Conservation (phyloP, 2,329 filamentous ascomycete species). For the Aspergillus alliaceus region DNA sequence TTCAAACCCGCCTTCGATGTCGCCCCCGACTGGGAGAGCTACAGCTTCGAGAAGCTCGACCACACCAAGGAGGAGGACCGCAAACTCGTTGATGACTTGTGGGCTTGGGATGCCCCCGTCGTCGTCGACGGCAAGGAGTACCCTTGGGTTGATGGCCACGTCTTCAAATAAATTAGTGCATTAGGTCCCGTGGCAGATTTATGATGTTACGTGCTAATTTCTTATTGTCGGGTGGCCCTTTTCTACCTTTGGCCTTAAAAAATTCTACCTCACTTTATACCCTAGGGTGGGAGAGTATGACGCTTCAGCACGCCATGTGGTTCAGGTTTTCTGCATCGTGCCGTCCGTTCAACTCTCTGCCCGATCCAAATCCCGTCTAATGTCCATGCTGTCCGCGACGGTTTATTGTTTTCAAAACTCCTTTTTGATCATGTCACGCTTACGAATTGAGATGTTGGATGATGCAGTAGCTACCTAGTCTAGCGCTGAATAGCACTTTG, state of each 20-base stretch:
- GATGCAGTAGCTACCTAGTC: constrained; percentile 16
- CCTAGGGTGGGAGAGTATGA: not conserved
- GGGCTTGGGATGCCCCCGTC: constrained; percentile 88
- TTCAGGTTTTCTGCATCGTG: not conserved
- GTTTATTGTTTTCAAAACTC: constrained; percentile 18
- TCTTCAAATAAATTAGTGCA: constrained; percentile 82
- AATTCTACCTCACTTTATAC: not conserved
- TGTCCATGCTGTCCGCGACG: constrained; percentile 17
- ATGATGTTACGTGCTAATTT: constrained; percentile 20
- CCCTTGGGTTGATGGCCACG: constrained; percentile 87
- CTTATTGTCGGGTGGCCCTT: constrained; percentile 10
- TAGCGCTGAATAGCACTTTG: constrained; percentile 8
- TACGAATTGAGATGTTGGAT: constrained; percentile 21
- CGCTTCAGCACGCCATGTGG: not conserved
- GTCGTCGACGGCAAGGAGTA: constrained; percentile 83
- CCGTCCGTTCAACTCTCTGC: not conserved
- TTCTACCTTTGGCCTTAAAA: constrained; percentile 8
- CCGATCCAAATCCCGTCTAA: constrained; percentile 7
- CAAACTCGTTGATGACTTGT: constrained; percentile 81
- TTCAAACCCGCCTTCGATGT: constrained; percentile 86
- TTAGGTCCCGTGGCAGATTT: constrained; percentile 13
- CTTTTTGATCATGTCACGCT: constrained; percentile 16
- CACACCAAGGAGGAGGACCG: constrained; percentile 79
- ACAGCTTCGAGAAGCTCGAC: constrained; percentile 96
- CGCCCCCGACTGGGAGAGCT: constrained; percentile 95